Base-by-base conservation (phyloP, 2,329 filamentous ascomycete genomes). In the Cercospora citrullina region DNA sequence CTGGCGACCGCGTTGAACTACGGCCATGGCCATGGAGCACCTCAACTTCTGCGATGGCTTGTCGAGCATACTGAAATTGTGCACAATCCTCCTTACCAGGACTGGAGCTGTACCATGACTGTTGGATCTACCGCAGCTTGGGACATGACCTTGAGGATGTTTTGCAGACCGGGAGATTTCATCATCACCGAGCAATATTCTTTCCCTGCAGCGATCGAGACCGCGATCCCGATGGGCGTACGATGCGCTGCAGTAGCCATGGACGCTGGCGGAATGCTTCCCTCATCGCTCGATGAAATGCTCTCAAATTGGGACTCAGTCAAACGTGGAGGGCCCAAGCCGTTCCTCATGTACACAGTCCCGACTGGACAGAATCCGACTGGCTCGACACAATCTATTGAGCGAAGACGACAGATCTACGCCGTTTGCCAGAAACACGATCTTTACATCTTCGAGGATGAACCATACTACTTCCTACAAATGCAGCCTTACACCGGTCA, bases 11-110 rank as follows among this genome's bases (percentile, higher is more conserved):
- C 91, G 1, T 89, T 97, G 78, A 98, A 99, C 81, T 99, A 99
- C 79, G 92, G 91, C 36, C 93, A 97, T 81, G 90, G 93, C 8
- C 89, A 89, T 18, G 95, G 95, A 18, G 88, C 92, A 10, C 91
- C 93, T 3, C 95, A 97, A 81, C 84, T 99, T 79, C 83, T 97
- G 70, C 89, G 95, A 68, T 98, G 91, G 82, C 85, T 98, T 61
- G 96, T 94, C 0, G 95, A 99, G 83, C 95, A 98, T 81, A 96
- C 94, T 0, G 94, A 99, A 81, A 88, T 98, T 65, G 89, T 97
- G 16, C 92, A 93, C 79, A 85, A 88, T 69, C 94, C 94, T 16
- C 92, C 92, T 0, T 98, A 98, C 78, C 86, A 89, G 60, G 94
- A 99, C 81, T 99, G 95, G 95, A 85, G 87, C 71, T 92, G 92